A percentile compares a stretch with the other conserved stretches of the same genome.
Conservation (phyloP, 2,329 filamentous ascomycete genomes). For the Amauroascus niger region DNA sequence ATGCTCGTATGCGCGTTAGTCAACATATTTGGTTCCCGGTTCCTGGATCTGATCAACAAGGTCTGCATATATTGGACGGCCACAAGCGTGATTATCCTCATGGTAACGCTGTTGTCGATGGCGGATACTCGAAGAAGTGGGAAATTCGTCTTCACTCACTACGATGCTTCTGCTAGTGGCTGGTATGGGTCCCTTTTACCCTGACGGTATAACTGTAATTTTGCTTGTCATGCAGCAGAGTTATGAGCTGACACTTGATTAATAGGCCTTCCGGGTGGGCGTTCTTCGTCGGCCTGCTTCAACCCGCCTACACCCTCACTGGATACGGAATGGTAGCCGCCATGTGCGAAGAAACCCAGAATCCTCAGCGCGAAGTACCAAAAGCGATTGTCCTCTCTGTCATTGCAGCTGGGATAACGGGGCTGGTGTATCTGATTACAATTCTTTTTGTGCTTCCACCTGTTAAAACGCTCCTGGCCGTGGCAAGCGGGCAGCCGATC, state of each 20-base stretch:
- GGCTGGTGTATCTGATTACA: slow-evolving; percentile 59
- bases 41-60: slow-evolving; percentile 60
- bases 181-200: slow-evolving; percentile 41
- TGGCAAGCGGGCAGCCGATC: slow-evolving; percentile 65
- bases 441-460: slow-evolving; percentile 67
- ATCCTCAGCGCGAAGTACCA: slow-evolving; percentile 58
- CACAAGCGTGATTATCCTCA: slow-evolving; percentile 56
- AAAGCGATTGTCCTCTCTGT: slow-evolving; percentile 63
- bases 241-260: slow-evolving; percentile 8
- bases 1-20: slow-evolving; percentile 55
- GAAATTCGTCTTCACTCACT: slow-evolving; percentile 59
- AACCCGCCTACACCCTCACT: slow-evolving; percentile 45
- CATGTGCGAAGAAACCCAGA: slow-evolving; percentile 65
- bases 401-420: slow-evolving; percentile 56
- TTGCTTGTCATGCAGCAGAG: no score
- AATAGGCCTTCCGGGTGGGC: slow-evolving; percentile 57
- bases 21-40: slow-evolving; percentile 55
- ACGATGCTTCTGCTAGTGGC: slow-evolving; percentile 54
- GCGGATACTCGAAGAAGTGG: slow-evolving; percentile 47
- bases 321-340: slow-evolving; percentile 61
- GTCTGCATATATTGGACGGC: slow-evolving; percentile 64
- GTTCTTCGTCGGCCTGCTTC: slow-evolving; percentile 61
- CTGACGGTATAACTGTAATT: neutral
- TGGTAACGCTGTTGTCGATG: slow-evolving; percentile 54
- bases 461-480: slow-evolving; percentile 52